phyloP scores from a whole-genome alignment of 768 basidiomycete species.

The Hygrophorus russula region DNA sequence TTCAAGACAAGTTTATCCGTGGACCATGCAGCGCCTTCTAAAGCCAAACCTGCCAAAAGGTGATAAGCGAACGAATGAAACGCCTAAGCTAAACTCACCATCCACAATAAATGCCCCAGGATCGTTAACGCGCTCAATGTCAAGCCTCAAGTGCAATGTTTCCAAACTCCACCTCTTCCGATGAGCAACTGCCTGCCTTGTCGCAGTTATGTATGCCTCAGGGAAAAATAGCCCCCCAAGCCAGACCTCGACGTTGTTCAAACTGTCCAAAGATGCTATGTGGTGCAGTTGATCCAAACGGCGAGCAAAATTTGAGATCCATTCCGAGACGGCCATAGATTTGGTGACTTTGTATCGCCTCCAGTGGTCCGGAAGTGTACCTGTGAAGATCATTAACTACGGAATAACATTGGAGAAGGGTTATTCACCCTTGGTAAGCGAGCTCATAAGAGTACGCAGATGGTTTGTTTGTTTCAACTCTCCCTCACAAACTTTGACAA shows the following conservation, averaged over 20 bases:
- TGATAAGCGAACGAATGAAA: neutral
- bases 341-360: slow-evolving; percentile 79
- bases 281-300: slow-evolving; percentile 76
- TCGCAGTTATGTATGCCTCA: slow-evolving; percentile 92
- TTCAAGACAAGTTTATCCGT: slow-evolving; percentile 66
- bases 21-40: slow-evolving; percentile 81
- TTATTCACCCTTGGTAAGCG: slow-evolving; percentile 71
- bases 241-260: slow-evolving; percentile 73
- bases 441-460: slow-evolving; percentile 81
- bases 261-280: slow-evolving; percentile 52
- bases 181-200: slow-evolving; percentile 92
- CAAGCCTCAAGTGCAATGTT: slow-evolving; percentile 68
- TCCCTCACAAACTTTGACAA: slow-evolving; percentile 79
- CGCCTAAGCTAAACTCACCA: slow-evolving; percentile 39
- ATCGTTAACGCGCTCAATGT: slow-evolving; percentile 71
- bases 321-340: slow-evolving; percentile 71
- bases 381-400: slow-evolving; percentile 25
- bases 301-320: slow-evolving; percentile 73
- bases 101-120: slow-evolving; percentile 78
- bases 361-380: slow-evolving; percentile 85
- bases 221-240: slow-evolving; percentile 94
- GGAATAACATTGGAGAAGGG: neutral
- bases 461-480: slow-evolving; percentile 94
- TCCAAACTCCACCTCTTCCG: slow-evolving; percentile 89
- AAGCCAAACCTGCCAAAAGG: slow-evolving; percentile 50